Base-by-base conservation (phyloP, 2,329 filamentous ascomycete genomes). In the Xylogone sp. region DNA sequence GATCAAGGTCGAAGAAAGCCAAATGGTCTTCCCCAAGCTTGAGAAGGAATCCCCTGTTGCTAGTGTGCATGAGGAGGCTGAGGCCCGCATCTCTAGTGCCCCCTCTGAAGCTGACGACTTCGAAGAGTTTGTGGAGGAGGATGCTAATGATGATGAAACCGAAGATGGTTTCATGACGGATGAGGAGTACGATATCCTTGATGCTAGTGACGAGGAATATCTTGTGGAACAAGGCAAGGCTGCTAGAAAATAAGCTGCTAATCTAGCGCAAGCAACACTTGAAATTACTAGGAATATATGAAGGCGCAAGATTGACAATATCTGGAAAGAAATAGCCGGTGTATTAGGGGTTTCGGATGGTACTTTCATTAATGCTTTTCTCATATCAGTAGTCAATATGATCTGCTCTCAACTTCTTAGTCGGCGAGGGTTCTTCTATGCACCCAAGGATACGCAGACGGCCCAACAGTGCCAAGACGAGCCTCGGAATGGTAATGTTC, bases 111-210 rank as follows among this genome's bases (percentile, higher is more conserved):
- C 66, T 58, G 58, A 65, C 39, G 65, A 72, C 44, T 69, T 68
- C 16, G 76, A 78, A 18, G 77, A 83, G 19, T 73, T 78, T 45
- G 76, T 75, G 45, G 77, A 75, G 29, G 75, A 78, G 49, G 74
- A 75, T 46, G 82, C 83, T n/a, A 84, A 86, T 45, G 75, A 75
- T 34, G 77, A 82, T 42, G 74, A 71, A n/a, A 80, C 78, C 1
- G 82, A 84, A 12, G 83, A 88, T 54, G 88, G 86, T 12, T 97
- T 96, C 77, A 73, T 96, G 76, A 97, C 94, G 0, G 94, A 99
- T 58, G 94, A 97, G 69, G 94, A 99, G 73, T 99, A 97, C 69
- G 94, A 99, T 64, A 92, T 97, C 59, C 83, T 97, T 44, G 91
- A 97, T 73, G 93, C 91, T 43, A 96, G 90, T 53, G 93, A 97